Base-by-base conservation (phyloP, 2,329 filamentous ascomycete genomes). In the Pseudogymnoascus sp. region DNA sequence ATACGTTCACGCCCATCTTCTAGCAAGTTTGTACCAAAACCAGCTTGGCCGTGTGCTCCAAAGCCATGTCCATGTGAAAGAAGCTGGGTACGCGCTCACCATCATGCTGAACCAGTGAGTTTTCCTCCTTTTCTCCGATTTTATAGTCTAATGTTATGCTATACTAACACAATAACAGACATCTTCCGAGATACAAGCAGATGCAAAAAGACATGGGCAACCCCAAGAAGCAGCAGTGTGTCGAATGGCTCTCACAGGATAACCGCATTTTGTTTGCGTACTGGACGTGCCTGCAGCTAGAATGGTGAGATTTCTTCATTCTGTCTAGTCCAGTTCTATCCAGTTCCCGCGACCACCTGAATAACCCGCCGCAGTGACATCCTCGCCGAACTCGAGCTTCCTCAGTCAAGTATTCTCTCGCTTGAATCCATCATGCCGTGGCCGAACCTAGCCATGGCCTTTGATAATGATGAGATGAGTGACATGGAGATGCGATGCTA, bases 231-330 rank as follows among this genome's bases (percentile, higher is more conserved):
- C n/a, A n/a, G n/a, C n/a, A 6, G 2, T 11, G 12, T 4, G 12
- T 36, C 35, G 14, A 14, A 6, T 36, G 12, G 4, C 4, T 5
- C 14, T 11, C 35, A 14, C 11, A 70, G 55, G 82, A 87, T 68
- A 90, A 92, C 70, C 79, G 88, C 63, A 79, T 89, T 38, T 79
- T 88, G 12, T 82, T 95, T 68, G 88, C 91, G 0, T 97, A 92
- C 70, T 97, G 93, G 93, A 94, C 92, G 6, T 96, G 91, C 72
- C 78, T 97, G 66, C 93, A 97, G 71, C 80, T 97, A 11, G 93
- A 97, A 75, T 96, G 88, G 88, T 91, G 74, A 68, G 74, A 11
- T 52, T 7, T 30, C 11, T 16, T 1, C 7, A 11, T n/a, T n/a
- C n/a, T n/a, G n/a, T n/a, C n/a, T n/a, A n/a, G n/a, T n/a, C n/a